Evolutionary conservation across 2,329 filamentous ascomycete genomes (phyloP), one percentile per base, ranked within the genome.

Genomic region (Stylonectria norvegica): DNA sequence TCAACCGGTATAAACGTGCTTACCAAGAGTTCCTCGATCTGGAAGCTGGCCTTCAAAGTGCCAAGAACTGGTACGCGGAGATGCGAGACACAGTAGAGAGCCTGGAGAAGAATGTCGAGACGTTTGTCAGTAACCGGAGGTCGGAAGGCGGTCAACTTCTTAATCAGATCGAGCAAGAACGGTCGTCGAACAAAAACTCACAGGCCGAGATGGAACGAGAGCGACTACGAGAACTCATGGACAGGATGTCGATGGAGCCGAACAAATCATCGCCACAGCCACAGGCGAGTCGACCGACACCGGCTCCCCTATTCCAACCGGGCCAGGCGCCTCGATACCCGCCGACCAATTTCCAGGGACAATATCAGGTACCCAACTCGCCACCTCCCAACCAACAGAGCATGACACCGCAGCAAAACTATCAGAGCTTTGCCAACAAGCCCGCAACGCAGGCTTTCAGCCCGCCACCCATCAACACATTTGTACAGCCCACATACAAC

Each of bases 71-170:
- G 78, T 98, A 98, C 61, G 78, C 79, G 3, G 93, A 97, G 62
- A 98, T 97, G 89, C 86, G 85, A 55, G 89, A 96, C 49, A 96
- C 89, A 1, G 89, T 94, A 0, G 86, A 91, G 51, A 95, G 87
- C 59, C 71, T 96, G 28, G 82, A 89, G 56, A 93, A 95, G 75
- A 98, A 98, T 56, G 93, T 98, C 2, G 91, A 97, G 51, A 86
- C 86, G 0, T 98, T 98, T 66, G 90, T 98, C 50, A 94, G 89
- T 69, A 98, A 98, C 63, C 80, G 93, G 36, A 75, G 90, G 45
- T 85, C 87, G 1, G 93, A 98, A 69, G 93, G 93, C 4, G 88
- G 89, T 0, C 88, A 95, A 61, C 76, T 98, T 5, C 77, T 98
- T 23, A 82, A 80, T 52, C 85, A 89, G 53, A 98, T 98, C 48